Evolutionary conservation across 2,329 filamentous ascomycete genomes (phyloP).

Genomic region (Aspergillus melleus): DNA sequence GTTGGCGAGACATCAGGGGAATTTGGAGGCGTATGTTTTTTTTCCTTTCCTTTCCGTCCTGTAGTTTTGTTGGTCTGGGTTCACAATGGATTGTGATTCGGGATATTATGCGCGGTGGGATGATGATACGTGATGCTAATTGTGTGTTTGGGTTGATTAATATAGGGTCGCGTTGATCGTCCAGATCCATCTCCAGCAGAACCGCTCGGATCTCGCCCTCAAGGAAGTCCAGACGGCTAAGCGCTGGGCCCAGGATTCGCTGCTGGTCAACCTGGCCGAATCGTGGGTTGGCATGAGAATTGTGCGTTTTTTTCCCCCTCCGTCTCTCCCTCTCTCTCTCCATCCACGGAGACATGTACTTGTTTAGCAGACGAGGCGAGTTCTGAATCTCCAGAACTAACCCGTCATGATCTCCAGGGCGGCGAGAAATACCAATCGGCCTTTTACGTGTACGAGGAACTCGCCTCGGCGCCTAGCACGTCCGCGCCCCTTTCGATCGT

Average conservation of each 20-base stretch:
- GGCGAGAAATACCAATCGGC: constrained; percentile 95
- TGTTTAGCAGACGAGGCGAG: neutral
- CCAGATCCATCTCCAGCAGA: constrained; percentile 89
- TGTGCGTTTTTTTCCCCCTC: constrained; percentile 55
- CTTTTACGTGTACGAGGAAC: constrained; percentile 96
- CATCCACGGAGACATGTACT: neutral
- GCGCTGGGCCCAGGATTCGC: constrained; percentile 91
- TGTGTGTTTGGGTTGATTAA: neutral
- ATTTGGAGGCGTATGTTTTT: constrained; percentile 67
- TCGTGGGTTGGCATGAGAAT: constrained; percentile 89
- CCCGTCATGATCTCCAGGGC: constrained; percentile 55
- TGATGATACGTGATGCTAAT: neutral
- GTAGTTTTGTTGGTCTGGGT: too few species aligned
- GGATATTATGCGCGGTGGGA: neutral
- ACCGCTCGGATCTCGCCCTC: constrained; percentile 82
- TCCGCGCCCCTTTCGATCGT: constrained; percentile 75
- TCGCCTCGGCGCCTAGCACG: constrained; percentile 82
- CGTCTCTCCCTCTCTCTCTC: too few species aligned
- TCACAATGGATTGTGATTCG: too few species aligned
- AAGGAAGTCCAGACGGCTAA: constrained; percentile 86
- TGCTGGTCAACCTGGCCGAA: constrained; percentile 91
- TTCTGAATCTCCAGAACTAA: neutral
- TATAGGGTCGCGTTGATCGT: constrained; percentile 76
- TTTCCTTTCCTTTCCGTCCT: neutral
- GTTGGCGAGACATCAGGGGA: constrained; percentile 80